A percentile compares a stretch with the other conserved stretches of the same genome.
These are phyloP conservation scores for Fusarium sp. DNA, from an alignment of 2,329 filamentous ascomycete genomes.

Conservation along the genomic window DNA sequence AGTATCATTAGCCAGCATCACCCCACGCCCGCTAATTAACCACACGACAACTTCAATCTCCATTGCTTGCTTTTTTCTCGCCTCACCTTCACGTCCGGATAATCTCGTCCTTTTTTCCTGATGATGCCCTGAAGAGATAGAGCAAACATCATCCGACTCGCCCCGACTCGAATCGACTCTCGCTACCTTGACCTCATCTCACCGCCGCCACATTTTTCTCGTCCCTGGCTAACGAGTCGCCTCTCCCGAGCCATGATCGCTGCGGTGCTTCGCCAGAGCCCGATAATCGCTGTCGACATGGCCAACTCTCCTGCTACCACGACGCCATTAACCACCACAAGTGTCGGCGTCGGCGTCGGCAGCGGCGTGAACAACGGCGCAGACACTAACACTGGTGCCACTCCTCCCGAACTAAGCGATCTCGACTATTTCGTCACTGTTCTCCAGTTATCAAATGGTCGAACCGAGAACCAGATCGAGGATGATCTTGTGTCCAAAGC, in stretches of 20 bases:
- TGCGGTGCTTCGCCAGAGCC: slow-evolving; percentile 31
- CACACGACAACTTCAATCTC: slow-evolving; percentile 20
- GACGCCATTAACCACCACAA: slow-evolving; percentile 27
- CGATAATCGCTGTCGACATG: slow-evolving; percentile 37
- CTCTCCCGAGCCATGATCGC: slow-evolving; percentile 30
- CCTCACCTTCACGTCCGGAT: neutral
- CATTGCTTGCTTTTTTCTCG: slow-evolving; percentile 1
- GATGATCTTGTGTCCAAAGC: slow-evolving; percentile 51
- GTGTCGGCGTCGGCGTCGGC: slow-evolving; percentile 29
- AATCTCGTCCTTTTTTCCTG: slow-evolving; percentile 15
- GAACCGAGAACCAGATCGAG: slow-evolving; percentile 56
- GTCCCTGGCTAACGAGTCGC: slow-evolving; percentile 26
- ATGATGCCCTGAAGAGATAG: slow-evolving; percentile 39
- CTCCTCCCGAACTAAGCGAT: slow-evolving; percentile 55
- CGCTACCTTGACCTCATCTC: slow-evolving; percentile 6
- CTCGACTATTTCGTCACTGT: slow-evolving; percentile 55
- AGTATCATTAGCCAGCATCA: slow-evolving; percentile 17
- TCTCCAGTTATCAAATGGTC: slow-evolving; percentile 48
- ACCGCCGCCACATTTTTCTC: slow-evolving; percentile 19
- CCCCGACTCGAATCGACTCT: slow-evolving; percentile 14
- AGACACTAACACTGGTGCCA: slow-evolving; percentile 28
- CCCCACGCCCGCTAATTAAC: slow-evolving; percentile 27
- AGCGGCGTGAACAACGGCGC: slow-evolving; percentile 1
- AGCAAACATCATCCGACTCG: slow-evolving; percentile 3
- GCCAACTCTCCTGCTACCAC: slow-evolving; percentile 30